Evolutionary conservation across 2,329 filamentous ascomycete genomes (phyloP).

Genomic region (Chrysoporthe deuterocubensis): DNA sequence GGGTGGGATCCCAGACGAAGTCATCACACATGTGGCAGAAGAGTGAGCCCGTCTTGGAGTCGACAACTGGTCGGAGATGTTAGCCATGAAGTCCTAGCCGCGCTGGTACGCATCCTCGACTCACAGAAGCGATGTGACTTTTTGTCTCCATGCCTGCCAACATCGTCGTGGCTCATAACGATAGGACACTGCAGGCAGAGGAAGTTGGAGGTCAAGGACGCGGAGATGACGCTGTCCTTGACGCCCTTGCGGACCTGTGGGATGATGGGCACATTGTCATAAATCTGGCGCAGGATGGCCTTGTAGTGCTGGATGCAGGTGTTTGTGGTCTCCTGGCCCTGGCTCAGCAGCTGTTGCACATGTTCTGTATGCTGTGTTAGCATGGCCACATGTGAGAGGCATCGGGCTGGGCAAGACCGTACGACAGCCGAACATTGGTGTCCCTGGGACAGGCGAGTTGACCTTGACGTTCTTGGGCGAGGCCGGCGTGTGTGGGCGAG

Average conservation of each 20-base stretch:
- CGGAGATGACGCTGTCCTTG: conserved; percentile 58
- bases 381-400: conserved; percentile 19
- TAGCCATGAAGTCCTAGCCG: conserved; percentile 30
- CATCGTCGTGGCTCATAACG: conserved; percentile 68
- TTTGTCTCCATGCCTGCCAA: conserved; percentile 67
- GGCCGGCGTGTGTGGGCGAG: conserved; percentile 53
- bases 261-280: conserved; percentile 67
- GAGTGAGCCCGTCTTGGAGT: conserved; percentile 74
- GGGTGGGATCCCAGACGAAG: conserved; percentile 79
- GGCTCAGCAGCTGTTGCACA: conserved; percentile 68
- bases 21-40: conserved; percentile 85
- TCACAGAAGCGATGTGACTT: conserved; percentile 77
- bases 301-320: conserved; percentile 74
- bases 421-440: conserved; percentile 69
- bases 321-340: conserved; percentile 66
- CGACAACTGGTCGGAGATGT: conserved; percentile 63
- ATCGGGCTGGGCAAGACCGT: conserved; percentile 38
- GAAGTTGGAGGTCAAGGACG: conserved; percentile 69
- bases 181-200: conserved; percentile 74
- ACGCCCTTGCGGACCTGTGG: conserved; percentile 66
- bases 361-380: conserved; percentile 62
- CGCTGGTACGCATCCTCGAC: conserved; percentile 31
- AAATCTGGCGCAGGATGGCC: conserved; percentile 70
- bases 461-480: conserved; percentile 63
- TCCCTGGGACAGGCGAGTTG: conserved; percentile 62